phyloP scores from a whole-genome alignment of 169 alveolate species.

The Plasmodium cynomolgi region DNA sequence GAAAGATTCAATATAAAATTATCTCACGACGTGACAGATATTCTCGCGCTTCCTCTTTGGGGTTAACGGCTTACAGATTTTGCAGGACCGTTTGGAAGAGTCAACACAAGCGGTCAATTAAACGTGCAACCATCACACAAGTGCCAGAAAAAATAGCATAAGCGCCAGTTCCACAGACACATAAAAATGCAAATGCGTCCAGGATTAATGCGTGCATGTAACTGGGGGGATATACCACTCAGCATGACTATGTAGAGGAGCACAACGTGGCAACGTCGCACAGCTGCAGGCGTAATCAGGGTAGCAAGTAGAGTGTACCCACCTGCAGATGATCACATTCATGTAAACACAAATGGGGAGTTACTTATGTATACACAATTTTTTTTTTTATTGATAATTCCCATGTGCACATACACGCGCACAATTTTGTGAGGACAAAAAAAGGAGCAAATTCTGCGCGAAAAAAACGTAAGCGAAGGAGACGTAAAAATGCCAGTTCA shows the following conservation, averaged over 20 bases:
- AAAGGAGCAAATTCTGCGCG: neutral
- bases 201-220: neutral
- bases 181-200: neutral
- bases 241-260: neutral
- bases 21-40: neutral
- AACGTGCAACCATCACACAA: neutral
- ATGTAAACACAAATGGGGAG: neutral
- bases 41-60: neutral
- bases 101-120: neutral
- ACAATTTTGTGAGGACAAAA: neutral
- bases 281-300: neutral
- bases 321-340: neutral
- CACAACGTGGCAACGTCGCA: neutral
- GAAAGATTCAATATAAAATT: neutral
- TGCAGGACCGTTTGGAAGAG: neutral
- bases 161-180: neutral
- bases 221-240: neutral
- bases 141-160: neutral
- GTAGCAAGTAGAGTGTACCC: neutral
- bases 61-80: neutral
- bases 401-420: neutral
- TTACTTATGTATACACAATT: neutral
- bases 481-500: neutral
- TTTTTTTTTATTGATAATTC: neutral
- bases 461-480: neutral